A percentile compares a stretch with the other conserved stretches of the same genome.
Conservation (phyloP, 78 protist genomes). For the Guillardia theta region DNA sequence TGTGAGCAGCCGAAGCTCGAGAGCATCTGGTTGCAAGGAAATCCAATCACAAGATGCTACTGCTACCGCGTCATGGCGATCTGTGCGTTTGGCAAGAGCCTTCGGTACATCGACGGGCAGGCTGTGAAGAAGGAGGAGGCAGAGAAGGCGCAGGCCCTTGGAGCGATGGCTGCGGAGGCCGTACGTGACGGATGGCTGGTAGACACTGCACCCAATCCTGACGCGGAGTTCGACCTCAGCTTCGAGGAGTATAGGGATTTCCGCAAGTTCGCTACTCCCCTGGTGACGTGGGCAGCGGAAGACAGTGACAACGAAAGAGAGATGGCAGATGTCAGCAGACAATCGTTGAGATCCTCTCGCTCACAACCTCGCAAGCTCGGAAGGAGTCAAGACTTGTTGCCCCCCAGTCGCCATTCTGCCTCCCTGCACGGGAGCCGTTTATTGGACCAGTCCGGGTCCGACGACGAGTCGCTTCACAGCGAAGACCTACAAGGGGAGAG, state of each 20-base stretch:
- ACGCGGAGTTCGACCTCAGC: background rate
- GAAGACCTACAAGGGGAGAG: background rate
- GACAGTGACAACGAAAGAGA: background rate
- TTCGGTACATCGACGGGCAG: background rate
- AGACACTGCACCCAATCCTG: background rate
- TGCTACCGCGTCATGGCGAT: conserved; percentile 3
- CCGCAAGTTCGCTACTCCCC: background rate
- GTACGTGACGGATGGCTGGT: background rate
- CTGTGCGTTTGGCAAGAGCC: background rate
- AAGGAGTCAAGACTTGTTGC: no score
- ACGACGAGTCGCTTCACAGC: background rate
- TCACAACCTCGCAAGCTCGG: no score
- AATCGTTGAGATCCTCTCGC: no score
- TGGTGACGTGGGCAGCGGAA: background rate
- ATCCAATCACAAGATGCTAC: background rate
- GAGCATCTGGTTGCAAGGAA: background rate
- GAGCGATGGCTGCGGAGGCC: background rate
- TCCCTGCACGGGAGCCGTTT: background rate
- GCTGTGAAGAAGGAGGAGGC: background rate
- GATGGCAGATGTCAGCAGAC: no score
- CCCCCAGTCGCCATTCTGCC: no score
- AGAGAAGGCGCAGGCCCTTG: background rate
- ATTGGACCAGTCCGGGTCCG: background rate
- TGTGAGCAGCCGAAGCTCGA: background rate
- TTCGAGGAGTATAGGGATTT: background rate